Percentiles rank a stretch among this genome's conserved stretches.
These are phyloP conservation scores for Filobasidium wieringae DNA, from an alignment of 768 basidiomycete genomes.

Conservation along the genomic window DNA sequence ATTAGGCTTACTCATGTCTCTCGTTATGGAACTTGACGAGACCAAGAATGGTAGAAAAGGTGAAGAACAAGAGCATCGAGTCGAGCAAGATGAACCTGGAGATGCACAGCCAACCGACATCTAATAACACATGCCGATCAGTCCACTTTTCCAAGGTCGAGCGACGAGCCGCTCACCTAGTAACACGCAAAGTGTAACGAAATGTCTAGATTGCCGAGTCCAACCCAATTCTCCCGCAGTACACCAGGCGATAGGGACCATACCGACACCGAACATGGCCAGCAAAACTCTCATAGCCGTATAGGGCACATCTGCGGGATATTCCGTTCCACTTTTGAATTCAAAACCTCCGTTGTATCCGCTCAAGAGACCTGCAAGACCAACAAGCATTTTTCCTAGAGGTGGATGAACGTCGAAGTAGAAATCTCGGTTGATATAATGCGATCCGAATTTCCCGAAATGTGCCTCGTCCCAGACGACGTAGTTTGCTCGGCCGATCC, in stretches of 20 bases:
- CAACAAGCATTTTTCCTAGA: constrained; percentile 97
- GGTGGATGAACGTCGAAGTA: constrained; percentile 99
- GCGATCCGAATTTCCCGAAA: constrained; percentile 96
- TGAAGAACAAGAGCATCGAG: constrained; percentile 98
- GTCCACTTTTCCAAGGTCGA: neutral
- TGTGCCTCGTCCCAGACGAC: constrained; percentile 99
- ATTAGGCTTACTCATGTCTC: constrained; percentile 64
- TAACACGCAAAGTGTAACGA: constrained; percentile 86
- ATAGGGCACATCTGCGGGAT: constrained; percentile 75
- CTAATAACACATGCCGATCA: constrained; percentile 41
- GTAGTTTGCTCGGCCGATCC: constrained; percentile 69
- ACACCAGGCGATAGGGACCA: constrained; percentile 96
- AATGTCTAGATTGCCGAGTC: constrained; percentile 76
- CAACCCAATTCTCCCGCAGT: constrained; percentile 89
- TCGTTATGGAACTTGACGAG: constrained; percentile 95
- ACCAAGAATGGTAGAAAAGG: constrained; percentile 89
- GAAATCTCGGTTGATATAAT: constrained; percentile 97
- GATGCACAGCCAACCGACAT: constrained; percentile 92
- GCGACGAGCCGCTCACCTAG: constrained; percentile 50
- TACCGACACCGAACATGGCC: constrained; percentile 82
- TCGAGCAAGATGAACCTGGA: constrained; percentile 95
- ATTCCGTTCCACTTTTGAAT: constrained; percentile 80
- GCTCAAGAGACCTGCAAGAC: constrained; percentile 74
- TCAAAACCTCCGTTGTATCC: constrained; percentile 89
- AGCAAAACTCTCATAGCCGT: constrained; percentile 91